Evolutionary conservation across 192 early-diverging fungal species (phyloP).

Genomic region (Dimargaris xerosporica): DNA sequence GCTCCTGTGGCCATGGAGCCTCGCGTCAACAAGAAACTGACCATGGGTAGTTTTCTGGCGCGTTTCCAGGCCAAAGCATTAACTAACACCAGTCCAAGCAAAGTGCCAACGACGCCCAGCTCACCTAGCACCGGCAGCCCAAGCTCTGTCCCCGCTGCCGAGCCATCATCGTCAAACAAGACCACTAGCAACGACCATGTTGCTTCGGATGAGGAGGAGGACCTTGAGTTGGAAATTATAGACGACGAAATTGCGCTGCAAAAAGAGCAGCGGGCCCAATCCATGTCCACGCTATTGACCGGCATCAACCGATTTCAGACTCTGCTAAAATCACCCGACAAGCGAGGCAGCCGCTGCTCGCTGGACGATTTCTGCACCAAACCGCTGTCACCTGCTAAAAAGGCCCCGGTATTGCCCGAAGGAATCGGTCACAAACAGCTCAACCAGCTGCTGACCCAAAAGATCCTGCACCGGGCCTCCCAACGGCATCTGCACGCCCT

Average conservation of each 20-base stretch:
- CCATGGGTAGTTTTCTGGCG: slow-evolving; percentile 6
- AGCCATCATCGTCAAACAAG: too few relatives aligned
- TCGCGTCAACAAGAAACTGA: slow-evolving; percentile 1
- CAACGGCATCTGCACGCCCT: neutral
- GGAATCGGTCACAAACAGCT: slow-evolving; percentile 5
- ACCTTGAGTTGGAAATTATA: slow-evolving; percentile 4
- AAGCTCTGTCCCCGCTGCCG: too few relatives aligned
- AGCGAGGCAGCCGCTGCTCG: neutral
- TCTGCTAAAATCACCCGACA: slow-evolving; percentile 7
- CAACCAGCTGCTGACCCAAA: neutral
- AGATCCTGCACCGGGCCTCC: slow-evolving; percentile 4
- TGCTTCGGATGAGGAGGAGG: neutral
- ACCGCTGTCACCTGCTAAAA: neutral
- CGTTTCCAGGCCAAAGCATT: neutral
- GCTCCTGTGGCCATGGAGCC: neutral
- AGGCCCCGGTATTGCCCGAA: neutral
- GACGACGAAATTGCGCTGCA: neutral
- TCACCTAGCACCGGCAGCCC: too few relatives aligned
- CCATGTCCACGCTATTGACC: slow-evolving; percentile 8
- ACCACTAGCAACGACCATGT: too few relatives aligned
- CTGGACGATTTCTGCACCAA: neutral
- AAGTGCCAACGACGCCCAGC: too few relatives aligned
- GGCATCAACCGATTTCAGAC: neutral
- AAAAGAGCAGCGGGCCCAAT: neutral
- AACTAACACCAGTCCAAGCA: too few relatives aligned